Evolutionary conservation across 495 filamentous ascomycete species (phyloP), one percentile per base, ranked within the genome.

Genomic region (Hypoxylon lenormandii): DNA sequence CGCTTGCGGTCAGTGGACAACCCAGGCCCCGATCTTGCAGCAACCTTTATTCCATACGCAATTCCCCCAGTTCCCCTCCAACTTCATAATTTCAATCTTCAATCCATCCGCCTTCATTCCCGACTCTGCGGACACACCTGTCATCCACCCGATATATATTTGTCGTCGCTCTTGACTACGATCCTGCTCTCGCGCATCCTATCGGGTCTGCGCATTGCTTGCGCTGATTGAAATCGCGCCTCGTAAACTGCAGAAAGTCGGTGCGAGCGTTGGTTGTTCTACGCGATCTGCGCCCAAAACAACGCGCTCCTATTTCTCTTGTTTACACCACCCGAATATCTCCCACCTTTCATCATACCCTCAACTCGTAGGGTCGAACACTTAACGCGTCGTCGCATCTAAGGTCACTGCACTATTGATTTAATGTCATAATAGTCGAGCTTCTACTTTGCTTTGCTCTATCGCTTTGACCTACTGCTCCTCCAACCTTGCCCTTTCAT

Each of bases 281-380:
- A 71, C 68, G 68, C 68, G 68, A 58, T 66, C 70, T 73, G 70
- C 62, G 61, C 69, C 65, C 58, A 70, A 76, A 75, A 74, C 77
- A 77, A 78, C 75, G 73, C 79, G 77, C 79, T 77, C 76, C 50
- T 66, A 64, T 55, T 55, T 64, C 66, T 55, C 66, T 73, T 77
- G 76, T 79, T 79, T 79, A 76, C 76, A 64, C 45, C 49, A 22
- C 28, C 63, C 73, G 48, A 62, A 58, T 33, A 56, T 51, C 50
- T 64, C 54, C 77, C 63, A 46, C 63, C 53, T 61, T 63, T 61
- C 59, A 65, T 46, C 57, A 45, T 67, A 63, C 46, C 60, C 50
- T 56, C 47, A 28, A 33, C 30, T 53, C 58, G 51, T 58, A 65
- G 61, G 60, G 45, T 36, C 33, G 21, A 12, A 45, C 30, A 33